Conservation (phyloP, 1,139 yeast genomes). For the Candida tetrigidarum region DNA sequence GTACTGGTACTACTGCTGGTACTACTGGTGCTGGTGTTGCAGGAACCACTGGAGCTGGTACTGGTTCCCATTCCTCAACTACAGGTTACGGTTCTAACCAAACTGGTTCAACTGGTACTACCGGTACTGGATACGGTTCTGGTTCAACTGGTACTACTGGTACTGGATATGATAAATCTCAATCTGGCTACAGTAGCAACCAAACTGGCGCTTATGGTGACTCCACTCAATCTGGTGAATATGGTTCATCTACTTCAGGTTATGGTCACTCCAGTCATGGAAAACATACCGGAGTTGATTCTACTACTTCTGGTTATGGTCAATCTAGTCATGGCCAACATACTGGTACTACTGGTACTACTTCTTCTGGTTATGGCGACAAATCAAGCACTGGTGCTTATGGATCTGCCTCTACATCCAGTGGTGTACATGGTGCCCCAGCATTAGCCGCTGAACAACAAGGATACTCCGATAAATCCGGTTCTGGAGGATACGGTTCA, state of each 20-base stretch:
- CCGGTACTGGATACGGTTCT: conserved; percentile 7
- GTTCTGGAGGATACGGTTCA: conserved; percentile 5
- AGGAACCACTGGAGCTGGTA: conserved; percentile 5
- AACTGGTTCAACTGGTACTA: conserved; percentile 1
- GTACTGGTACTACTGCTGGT: not conserved
- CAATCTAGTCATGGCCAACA: not conserved
- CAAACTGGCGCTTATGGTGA: not conserved
- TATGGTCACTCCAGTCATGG: not conserved
- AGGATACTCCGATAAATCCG: conserved; percentile 1
- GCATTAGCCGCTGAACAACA: conserved; percentile 4
- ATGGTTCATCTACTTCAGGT: conserved; percentile 5
- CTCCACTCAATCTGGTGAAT: conserved; percentile 1
- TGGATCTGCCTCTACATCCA: conserved; percentile 6
- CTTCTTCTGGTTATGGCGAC: conserved; percentile 9
- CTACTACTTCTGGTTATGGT: conserved; percentile 3
- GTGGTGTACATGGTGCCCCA: too few relatives aligned
- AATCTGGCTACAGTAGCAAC: conserved; percentile 9
- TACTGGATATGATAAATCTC: not conserved
- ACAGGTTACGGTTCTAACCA: conserved; percentile 12
- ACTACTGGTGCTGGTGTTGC: not conserved
- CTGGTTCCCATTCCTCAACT: conserved; percentile 9
- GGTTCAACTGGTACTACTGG: conserved; percentile 6
- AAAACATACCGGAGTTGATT: not conserved
- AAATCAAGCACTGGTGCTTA: conserved; percentile 11
- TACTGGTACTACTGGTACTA: conserved; percentile 1